phyloP scores from a whole-genome alignment of 345 rosid species.

The Euphorbia pulcherrima region DNA sequence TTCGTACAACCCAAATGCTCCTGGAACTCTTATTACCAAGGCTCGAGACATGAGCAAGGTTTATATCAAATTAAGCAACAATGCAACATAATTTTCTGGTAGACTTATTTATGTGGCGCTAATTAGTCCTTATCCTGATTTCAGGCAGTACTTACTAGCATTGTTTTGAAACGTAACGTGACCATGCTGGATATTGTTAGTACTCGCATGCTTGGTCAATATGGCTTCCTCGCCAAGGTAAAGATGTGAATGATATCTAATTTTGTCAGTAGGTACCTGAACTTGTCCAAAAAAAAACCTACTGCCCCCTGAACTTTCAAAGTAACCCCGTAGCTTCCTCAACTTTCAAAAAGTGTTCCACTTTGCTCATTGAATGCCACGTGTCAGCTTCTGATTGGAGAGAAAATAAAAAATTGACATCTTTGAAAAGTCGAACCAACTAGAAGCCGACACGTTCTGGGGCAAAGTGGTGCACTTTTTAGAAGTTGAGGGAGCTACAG shows the following conservation, averaged over 20 bases:
- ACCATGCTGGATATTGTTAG: slow-evolving; percentile 98
- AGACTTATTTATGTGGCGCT: slow-evolving; percentile 1
- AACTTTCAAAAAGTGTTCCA: too few species aligned
- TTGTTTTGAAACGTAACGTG: slow-evolving; percentile 92
- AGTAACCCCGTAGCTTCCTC: too few species aligned
- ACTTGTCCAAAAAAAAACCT: too few species aligned
- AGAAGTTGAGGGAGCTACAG: too few species aligned
- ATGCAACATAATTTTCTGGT: slow-evolving; percentile 9
- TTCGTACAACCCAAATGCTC: slow-evolving; percentile 91
- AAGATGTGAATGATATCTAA: slow-evolving; percentile 6
- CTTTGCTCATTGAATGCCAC: too few species aligned
- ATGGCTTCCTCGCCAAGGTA: slow-evolving; percentile 97
- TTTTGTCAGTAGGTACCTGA: neutral
- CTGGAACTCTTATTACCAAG: slow-evolving; percentile 92
- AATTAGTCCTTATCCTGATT: slow-evolving; percentile 19
- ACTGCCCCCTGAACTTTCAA: too few species aligned
- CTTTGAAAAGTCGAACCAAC: too few species aligned
- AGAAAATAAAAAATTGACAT: too few species aligned
- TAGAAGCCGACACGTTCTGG: too few species aligned
- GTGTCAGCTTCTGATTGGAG: too few species aligned
- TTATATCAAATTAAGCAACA: slow-evolving; percentile 20
- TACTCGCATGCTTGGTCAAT: slow-evolving; percentile 98
- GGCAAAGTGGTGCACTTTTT: too few species aligned
- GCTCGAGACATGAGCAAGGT: slow-evolving; percentile 93
- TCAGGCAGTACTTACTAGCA: slow-evolving; percentile 96